A percentile compares a stretch with the other conserved stretches of the same genome.
Evolutionary conservation across 106 monocot genomes (phyloP).

Genomic region (Apostasia ramifera): DNA sequence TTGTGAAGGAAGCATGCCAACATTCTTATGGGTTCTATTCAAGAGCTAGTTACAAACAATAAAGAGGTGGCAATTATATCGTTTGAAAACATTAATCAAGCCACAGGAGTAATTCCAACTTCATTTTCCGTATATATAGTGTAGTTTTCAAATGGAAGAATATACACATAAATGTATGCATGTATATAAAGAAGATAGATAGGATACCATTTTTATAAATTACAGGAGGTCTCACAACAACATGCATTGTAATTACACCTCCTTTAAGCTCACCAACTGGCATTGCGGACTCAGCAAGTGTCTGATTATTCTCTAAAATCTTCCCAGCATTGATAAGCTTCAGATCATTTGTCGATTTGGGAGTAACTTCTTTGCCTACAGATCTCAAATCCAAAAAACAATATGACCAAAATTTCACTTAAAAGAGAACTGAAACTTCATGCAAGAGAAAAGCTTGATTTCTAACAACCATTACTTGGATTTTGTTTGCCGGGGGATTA

Average conservation of each 20-base stretch:
- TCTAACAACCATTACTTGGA: too few species aligned
- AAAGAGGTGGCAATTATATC: neutral
- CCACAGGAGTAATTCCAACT: too few species aligned
- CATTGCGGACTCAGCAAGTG: slow-evolving; percentile 52
- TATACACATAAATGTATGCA: neutral
- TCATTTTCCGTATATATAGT: neutral
- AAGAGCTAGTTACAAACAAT: neutral
- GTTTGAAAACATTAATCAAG: neutral
- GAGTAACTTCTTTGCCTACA: slow-evolving; percentile 41
- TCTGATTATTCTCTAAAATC: slow-evolving; percentile 47
- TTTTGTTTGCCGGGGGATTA: too few species aligned
- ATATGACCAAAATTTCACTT: neutral
- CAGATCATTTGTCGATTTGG: slow-evolving; percentile 55
- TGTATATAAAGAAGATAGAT: neutral
- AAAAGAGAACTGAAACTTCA: slow-evolving; percentile 2
- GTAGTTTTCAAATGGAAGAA: neutral
- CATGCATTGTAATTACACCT: slow-evolving; percentile 62
- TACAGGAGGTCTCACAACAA: slow-evolving; percentile 45
- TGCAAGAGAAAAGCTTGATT: too few species aligned
- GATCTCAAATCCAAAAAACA: slow-evolving; percentile 1
- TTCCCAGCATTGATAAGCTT: slow-evolving; percentile 65
- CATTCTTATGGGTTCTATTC: neutral
- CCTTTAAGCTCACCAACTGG: slow-evolving; percentile 47
- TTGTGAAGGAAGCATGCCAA: too few species aligned
- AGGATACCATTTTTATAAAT: slow-evolving; percentile 40